phyloP scores from a whole-genome alignment of 345 rosid species.

The Murraya koenigii region DNA sequence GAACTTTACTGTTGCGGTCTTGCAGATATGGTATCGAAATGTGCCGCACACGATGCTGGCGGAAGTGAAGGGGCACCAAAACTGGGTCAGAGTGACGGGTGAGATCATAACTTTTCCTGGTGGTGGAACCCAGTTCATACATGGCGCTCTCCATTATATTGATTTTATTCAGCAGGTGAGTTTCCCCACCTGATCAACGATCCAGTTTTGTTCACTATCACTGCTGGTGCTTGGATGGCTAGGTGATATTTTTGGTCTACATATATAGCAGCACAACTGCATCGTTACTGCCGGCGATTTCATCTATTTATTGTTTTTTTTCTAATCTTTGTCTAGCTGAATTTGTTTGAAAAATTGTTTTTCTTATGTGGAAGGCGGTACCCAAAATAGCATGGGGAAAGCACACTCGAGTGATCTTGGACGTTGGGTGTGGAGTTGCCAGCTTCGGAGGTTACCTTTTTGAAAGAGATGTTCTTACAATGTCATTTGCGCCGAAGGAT shows the following conservation, averaged over 20 bases:
- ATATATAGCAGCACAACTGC: no score
- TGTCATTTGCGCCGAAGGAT: constrained; percentile 97
- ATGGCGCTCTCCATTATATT: constrained; percentile 89
- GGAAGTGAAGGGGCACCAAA: constrained; percentile 89
- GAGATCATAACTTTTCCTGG: constrained; percentile 95
- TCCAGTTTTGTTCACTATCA: neutral
- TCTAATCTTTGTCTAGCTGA: no score
- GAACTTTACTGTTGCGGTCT: constrained; percentile 14
- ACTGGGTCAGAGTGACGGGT: constrained; percentile 91
- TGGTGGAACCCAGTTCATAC: constrained; percentile 95
- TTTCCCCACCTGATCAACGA: neutral
- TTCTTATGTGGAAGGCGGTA: constrained; percentile 42
- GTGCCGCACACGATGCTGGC: constrained; percentile 82
- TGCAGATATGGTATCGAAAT: constrained; percentile 92
- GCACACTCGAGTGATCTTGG: constrained; percentile 65
- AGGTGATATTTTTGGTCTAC: no score
- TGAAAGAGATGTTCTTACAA: constrained; percentile 80
- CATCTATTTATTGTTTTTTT: no score
- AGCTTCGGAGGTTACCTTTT: constrained; percentile 89
- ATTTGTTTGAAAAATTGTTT: neutral
- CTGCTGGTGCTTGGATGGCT: no score
- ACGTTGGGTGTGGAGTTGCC: constrained; percentile 97
- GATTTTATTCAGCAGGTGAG: constrained; percentile 70
- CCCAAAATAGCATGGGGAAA: constrained; percentile 83
- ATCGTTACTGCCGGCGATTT: no score